These are phyloP conservation scores for Metschnikowia hibisci DNA, from an alignment of 805 yeast species.

Conservation along the genomic window DNA sequence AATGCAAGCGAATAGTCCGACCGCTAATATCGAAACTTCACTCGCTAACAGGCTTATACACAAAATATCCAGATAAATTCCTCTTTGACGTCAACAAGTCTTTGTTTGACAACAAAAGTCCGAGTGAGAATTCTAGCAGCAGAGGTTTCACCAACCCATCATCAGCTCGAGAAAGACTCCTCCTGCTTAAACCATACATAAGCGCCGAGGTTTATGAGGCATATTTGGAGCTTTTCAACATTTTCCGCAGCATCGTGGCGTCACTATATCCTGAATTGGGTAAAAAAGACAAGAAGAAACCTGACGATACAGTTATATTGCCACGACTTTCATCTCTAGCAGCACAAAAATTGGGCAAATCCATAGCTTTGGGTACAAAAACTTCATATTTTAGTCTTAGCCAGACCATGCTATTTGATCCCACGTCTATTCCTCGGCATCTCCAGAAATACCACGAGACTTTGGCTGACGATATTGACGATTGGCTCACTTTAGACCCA, in stretches of 20 bases:
- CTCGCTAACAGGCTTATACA: constrained; percentile 25
- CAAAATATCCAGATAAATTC: constrained; percentile 24
- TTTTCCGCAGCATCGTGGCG: constrained; percentile 26
- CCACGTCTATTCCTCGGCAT: constrained; percentile 23
- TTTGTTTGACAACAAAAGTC: too few species aligned
- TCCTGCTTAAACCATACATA: constrained; percentile 23
- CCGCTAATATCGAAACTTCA: constrained; percentile 38
- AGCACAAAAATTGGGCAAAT: constrained; percentile 29
- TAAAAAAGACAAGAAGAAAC: neutral
- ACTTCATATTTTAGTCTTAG: constrained; percentile 32
- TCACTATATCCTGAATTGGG: constrained; percentile 12
- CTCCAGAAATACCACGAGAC: constrained; percentile 21
- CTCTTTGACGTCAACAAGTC: constrained; percentile 8
- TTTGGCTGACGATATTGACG: constrained; percentile 33
- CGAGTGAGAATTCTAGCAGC: too few species aligned
- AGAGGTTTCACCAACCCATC: constrained; percentile 6
- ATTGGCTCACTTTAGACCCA: constrained; percentile 37
- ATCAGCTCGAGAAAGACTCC: constrained; percentile 24
- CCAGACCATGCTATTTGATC: constrained; percentile 24
- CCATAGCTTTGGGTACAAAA: constrained; percentile 31
- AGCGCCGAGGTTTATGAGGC: constrained; percentile 25
- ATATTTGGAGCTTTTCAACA: constrained; percentile 30
- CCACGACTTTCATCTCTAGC: constrained; percentile 23
- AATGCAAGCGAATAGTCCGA: constrained; percentile 33
- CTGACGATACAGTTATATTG: neutral